A percentile compares a stretch with the other conserved stretches of the same genome.
phyloP scores from a whole-genome alignment of 2,329 filamentous ascomycete species.

The Cladosporium sp. region DNA sequence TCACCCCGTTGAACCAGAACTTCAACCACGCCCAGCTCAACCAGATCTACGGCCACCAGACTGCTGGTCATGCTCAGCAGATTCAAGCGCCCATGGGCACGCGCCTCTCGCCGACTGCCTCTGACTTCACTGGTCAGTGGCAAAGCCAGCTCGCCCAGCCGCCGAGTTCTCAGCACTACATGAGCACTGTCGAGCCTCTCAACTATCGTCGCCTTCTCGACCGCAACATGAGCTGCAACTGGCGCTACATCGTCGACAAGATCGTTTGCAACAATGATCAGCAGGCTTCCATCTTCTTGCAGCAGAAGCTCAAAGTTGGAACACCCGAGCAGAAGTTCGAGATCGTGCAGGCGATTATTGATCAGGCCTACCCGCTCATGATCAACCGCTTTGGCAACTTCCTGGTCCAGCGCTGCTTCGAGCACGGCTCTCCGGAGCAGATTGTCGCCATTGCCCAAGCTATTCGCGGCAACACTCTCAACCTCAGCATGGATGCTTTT shows the following conservation, averaged over 20 bases:
- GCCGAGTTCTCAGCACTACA: conserved; percentile 57
- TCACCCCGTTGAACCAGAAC: conserved; percentile 22
- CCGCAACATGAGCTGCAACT: conserved; percentile 95
- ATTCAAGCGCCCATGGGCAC: conserved; percentile 33
- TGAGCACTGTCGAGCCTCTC: conserved; percentile 83
- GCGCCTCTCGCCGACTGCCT: conserved; percentile 43
- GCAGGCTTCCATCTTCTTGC: conserved; percentile 96
- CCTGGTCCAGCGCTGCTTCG: conserved; percentile 96
- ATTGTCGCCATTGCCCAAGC: conserved; percentile 91
- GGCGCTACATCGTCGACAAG: conserved; percentile 99
- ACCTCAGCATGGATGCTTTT: conserved; percentile 96
- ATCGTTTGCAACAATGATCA: conserved; percentile 99
- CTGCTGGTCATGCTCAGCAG: conserved; percentile 10
- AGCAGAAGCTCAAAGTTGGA: conserved; percentile 97
- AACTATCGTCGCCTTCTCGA: conserved; percentile 96
- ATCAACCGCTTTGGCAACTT: conserved; percentile 99
- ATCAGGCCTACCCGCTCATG: conserved; percentile 93
- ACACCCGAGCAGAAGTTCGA: conserved; percentile 95
- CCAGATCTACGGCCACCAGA: conserved; percentile 11
- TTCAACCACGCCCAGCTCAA: conserved; percentile 15
- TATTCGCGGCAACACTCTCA: conserved; percentile 90
- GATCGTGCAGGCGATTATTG: conserved; percentile 93
- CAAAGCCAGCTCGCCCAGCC: conserved; percentile 21
- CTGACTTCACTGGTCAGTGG: conserved; percentile 42
- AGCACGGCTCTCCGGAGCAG: conserved; percentile 93